phyloP scores from a whole-genome alignment of 768 basidiomycete species.

The Podaxis rugospora region DNA sequence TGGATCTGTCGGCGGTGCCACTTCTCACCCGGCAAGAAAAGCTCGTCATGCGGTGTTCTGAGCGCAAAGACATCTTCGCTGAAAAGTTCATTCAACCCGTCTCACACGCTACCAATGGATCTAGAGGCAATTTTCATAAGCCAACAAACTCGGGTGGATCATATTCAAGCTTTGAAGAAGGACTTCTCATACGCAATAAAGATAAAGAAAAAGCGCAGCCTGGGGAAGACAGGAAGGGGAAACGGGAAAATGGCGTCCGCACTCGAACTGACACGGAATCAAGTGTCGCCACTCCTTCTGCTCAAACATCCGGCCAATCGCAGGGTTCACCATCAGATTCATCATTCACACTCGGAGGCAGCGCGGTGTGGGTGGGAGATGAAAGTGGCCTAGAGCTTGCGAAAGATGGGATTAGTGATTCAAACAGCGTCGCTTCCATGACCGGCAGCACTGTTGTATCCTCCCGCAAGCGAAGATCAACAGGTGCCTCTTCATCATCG shows the following conservation, averaged over 20 bases:
- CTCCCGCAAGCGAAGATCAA: slow-evolving; percentile 56
- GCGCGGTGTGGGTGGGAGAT: slow-evolving; percentile 82
- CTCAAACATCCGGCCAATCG: slow-evolving; percentile 21
- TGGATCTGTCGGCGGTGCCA: slow-evolving; percentile 81
- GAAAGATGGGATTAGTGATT: slow-evolving; percentile 39
- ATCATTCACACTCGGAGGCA: slow-evolving; percentile 75
- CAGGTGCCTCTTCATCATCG: slow-evolving; percentile 70
- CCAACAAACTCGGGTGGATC: slow-evolving; percentile 58
- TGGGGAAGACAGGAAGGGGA: slow-evolving; percentile 30
- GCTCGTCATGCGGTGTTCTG: slow-evolving; percentile 82
- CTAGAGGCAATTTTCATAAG: slow-evolving; percentile 32
- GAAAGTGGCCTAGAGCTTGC: slow-evolving; percentile 55
- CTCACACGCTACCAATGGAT: slow-evolving; percentile 24
- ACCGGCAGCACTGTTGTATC: slow-evolving; percentile 35
- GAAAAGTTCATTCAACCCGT: slow-evolving; percentile 64
- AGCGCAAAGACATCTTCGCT: slow-evolving; percentile 87
- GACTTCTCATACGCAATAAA: slow-evolving; percentile 43
- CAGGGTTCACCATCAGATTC: slow-evolving; percentile 63
- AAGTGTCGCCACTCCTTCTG: slow-evolving; percentile 27
- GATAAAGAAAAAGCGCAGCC: slow-evolving; percentile 27
- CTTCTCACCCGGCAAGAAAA: slow-evolving; percentile 78
- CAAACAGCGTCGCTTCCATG: slow-evolving; percentile 36
- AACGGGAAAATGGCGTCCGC: slow-evolving; percentile 23
- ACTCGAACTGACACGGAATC: slow-evolving; percentile 34
- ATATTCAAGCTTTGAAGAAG: slow-evolving; percentile 68